Conservation (phyloP, 208 protist species). For the Naegleria gruberi region DNA sequence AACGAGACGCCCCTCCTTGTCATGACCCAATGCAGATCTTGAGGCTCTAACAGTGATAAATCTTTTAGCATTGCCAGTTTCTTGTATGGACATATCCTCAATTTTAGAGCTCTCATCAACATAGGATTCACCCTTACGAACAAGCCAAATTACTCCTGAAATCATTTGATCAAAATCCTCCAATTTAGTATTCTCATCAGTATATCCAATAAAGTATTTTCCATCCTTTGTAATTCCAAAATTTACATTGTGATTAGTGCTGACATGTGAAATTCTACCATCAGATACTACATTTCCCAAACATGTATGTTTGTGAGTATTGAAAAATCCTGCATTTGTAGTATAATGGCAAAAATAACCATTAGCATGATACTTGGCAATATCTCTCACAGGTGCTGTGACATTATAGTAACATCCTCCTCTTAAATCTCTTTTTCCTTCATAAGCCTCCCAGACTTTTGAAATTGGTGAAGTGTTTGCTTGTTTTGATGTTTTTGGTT, state of each 20-base stretch:
- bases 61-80: background rate
- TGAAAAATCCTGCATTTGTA: slow-evolving; percentile 29
- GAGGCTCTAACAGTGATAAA: slow-evolving; percentile 7
- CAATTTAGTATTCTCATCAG: background rate
- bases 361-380: background rate
- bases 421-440: background rate
- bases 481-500: background rate
- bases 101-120: background rate
- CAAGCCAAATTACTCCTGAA: slow-evolving; percentile 27
- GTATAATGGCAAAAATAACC: background rate
- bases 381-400: background rate
- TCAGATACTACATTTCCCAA: slow-evolving; percentile 21
- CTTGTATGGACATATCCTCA: slow-evolving; percentile 4
- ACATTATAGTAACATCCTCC: background rate
- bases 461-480: background rate
- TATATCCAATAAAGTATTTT: slow-evolving; percentile 16
- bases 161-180: slow-evolving; percentile 11
- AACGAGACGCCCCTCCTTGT: slow-evolving; percentile 17
- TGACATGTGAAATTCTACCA: background rate
- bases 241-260: background rate
- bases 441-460: background rate
- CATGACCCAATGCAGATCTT: slow-evolving; percentile 20
- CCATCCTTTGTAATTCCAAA: slow-evolving; percentile 8
- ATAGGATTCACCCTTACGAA: slow-evolving; percentile 18
- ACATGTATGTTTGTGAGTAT: background rate